A percentile compares a stretch with the other conserved stretches of the same genome.
Conservation (phyloP, 495 filamentous ascomycete genomes). For the Alectoria sarmentosa region DNA sequence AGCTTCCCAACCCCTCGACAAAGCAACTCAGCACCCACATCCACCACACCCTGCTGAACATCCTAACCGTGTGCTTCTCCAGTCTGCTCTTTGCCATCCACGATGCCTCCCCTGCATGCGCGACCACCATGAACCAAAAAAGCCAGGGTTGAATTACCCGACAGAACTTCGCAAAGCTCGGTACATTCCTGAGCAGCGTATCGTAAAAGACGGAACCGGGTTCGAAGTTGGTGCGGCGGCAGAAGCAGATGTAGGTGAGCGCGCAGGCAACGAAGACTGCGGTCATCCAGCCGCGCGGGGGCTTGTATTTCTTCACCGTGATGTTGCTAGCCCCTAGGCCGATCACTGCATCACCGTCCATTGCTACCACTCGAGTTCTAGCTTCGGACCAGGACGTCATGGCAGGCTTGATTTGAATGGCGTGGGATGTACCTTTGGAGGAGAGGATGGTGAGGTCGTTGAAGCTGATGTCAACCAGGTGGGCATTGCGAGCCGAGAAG, state of each 20-base stretch:
- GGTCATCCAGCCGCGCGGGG: slow-evolving; percentile 36
- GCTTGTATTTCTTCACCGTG: slow-evolving; percentile 48
- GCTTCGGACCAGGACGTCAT: slow-evolving; percentile 54
- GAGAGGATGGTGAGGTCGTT: slow-evolving; percentile 45
- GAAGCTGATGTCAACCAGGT: slow-evolving; percentile 54
- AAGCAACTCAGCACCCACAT: slow-evolving; percentile 51
- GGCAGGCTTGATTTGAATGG: slow-evolving; percentile 55
- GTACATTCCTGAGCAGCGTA: slow-evolving; percentile 36
- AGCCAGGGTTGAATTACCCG: slow-evolving; percentile 42
- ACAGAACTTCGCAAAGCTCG: slow-evolving; percentile 45
- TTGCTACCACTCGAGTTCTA: slow-evolving; percentile 56
- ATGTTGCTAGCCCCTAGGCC: slow-evolving; percentile 50
- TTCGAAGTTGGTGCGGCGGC: slow-evolving; percentile 44
- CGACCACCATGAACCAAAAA: slow-evolving; percentile 38
- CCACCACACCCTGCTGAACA: slow-evolving; percentile 50
- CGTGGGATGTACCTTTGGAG: slow-evolving; percentile 41
- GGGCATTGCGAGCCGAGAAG: slow-evolving; percentile 40
- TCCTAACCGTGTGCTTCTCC: slow-evolving; percentile 48
- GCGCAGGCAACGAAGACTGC: slow-evolving; percentile 42
- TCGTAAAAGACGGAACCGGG: slow-evolving; percentile 34
- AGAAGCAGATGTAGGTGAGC: slow-evolving; percentile 39
- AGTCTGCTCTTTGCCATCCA: slow-evolving; percentile 45
- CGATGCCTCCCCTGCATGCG: slow-evolving; percentile 49
- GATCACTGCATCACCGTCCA: slow-evolving; percentile 53
- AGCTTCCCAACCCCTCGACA: slow-evolving; percentile 52